Evolutionary conservation across 2,329 filamentous ascomycete genomes (phyloP).

Genomic region (Xylariales sp.): DNA sequence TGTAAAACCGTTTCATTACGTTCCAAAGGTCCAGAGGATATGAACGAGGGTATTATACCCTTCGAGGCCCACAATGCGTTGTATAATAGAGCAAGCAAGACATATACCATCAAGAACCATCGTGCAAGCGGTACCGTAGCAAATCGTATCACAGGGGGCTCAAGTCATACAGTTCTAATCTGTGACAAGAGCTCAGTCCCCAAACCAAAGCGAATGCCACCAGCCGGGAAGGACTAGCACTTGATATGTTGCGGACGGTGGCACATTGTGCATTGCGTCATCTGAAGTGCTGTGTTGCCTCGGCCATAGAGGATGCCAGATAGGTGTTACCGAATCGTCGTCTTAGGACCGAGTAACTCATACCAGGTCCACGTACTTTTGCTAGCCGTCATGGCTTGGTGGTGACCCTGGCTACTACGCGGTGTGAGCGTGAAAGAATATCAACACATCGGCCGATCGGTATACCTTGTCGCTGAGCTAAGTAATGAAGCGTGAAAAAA

Average conservation of each 20-base stretch:
- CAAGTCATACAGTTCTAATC: conserved; percentile 21
- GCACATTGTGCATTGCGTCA: conserved; percentile 25
- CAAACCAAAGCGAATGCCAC: conserved; percentile 24
- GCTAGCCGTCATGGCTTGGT: not conserved
- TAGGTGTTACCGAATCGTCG: not conserved
- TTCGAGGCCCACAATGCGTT: not conserved
- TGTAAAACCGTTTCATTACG: too few relatives aligned
- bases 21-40: too few relatives aligned
- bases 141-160: conserved; percentile 8
- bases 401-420: too few relatives aligned
- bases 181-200: not conserved
- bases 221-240: conserved; percentile 19
- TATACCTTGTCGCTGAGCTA: not conserved
- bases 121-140: conserved; percentile 6
- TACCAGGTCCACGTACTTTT: not conserved
- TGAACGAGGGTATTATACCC: not conserved
- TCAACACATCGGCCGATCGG: too few relatives aligned
- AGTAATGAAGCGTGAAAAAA: not conserved
- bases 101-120: not conserved
- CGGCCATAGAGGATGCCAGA: not conserved
- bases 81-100: not conserved
- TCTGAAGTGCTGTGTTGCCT: conserved; percentile 4
- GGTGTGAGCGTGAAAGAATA: too few relatives aligned
- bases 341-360: too few relatives aligned
- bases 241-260: conserved; percentile 11